Evolutionary conservation across 2,329 filamentous ascomycete genomes (phyloP), one percentile per base, ranked within the genome.

Genomic region (Mariannaea sp.): DNA sequence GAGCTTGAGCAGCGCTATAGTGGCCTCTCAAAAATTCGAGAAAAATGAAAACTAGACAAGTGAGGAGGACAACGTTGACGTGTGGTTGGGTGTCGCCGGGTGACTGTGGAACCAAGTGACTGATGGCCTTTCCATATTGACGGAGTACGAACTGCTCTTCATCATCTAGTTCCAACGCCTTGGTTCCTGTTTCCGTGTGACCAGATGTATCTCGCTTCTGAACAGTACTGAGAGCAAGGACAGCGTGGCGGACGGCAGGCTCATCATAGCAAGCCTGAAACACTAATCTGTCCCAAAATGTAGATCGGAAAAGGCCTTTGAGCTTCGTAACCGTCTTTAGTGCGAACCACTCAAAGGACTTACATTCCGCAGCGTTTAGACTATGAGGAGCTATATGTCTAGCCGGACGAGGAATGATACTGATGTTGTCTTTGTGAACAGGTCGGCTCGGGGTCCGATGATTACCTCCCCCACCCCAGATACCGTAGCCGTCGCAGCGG

Each of bases 121-220:
- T 47, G 10, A 76, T 75, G 2, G 74, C 72, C 41, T 67, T 69
- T 56, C 61, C 68, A 43, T 75, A 76, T n/a, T 75, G 70, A 4
- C 57, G 65, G 10, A 76, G 32, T 3, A 57, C 53, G 3, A 63
- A 61, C 43, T 61, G 38, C 19, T 65, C 62, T 27, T 61, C 53
- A 12, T 52, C 52, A 33, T 47, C 58, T 4, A 29, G 2, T 4
- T 13, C 19, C 20, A n/a, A 19, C n/a, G 3, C 7, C 17, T 4
- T 33, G 22, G 2, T 19, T 19, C 7, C 42, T 47, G 9, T 19
- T 38, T 9, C 39, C 38, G 24, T 40, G 36, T 3, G 32, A 48
- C 36, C 43, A 1, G 44, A 29, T 7, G 52, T 46, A 7, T 51
- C 56, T 24, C 56, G 49, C 36, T 55, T 67, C 35, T 75, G 71